Percentiles rank a stretch among this genome's conserved stretches.
Conservation (phyloP, 768 basidiomycete species). For the Boletus tomentosulus region DNA sequence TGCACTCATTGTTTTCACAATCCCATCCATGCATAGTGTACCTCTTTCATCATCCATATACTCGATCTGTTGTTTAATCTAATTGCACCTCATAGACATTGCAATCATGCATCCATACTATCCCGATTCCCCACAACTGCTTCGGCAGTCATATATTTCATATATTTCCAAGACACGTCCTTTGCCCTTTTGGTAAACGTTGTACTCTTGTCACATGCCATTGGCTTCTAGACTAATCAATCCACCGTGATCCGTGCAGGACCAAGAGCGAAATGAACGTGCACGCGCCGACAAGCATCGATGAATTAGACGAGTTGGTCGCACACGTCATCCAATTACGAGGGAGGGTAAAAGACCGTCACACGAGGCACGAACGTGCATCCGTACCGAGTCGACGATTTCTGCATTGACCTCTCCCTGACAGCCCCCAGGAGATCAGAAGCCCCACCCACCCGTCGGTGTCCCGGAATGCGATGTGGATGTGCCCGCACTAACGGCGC, state of each 20-base stretch:
- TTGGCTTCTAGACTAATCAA: background rate
- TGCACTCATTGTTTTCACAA: background rate
- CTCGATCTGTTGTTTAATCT: background rate
- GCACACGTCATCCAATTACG: no score
- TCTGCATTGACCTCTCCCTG: no score
- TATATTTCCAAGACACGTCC: no score
- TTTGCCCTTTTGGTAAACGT: background rate
- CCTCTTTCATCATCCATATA: background rate
- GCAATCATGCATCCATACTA: background rate
- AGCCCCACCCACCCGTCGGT: no score
- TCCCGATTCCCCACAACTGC: no score
- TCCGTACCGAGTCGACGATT: no score
- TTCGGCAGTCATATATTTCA: no score
- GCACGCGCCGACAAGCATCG: background rate
- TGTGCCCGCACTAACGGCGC: no score
- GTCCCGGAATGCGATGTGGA: no score
- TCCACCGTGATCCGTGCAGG: background rate
- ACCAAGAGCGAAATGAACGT: background rate
- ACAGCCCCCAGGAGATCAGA: no score
- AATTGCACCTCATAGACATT: background rate
- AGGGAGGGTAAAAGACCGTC: background rate
- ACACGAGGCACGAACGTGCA: background rate
- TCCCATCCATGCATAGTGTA: background rate
- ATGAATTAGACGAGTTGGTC: background rate
- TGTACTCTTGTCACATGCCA: background rate